Evolutionary conservation across 139 green algal species (phyloP).

Genomic region (Chlorella sp.): DNA sequence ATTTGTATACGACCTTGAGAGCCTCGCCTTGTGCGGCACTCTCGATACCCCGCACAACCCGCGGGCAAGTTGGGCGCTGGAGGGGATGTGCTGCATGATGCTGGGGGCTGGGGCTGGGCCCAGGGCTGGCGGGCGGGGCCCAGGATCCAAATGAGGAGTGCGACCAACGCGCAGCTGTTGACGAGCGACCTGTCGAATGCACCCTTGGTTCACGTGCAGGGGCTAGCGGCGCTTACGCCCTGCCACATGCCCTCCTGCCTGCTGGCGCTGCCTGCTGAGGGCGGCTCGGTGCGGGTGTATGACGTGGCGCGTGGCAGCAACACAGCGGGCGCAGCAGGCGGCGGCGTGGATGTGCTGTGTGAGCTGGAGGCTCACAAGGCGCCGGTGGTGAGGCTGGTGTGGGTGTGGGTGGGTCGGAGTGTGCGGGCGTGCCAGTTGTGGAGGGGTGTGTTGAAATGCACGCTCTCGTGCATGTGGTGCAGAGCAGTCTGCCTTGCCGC

Average conservation of each 20-base stretch:
- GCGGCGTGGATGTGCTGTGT: conserved; percentile 60
- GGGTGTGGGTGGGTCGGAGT: background rate
- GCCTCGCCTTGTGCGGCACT: conserved; percentile 55
- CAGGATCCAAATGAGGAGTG: too few species aligned
- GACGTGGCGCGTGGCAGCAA: conserved; percentile 41
- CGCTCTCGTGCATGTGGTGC: too few species aligned
- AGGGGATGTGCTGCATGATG: background rate
- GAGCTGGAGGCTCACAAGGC: conserved; percentile 80
- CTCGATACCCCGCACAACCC: conserved; percentile 60
- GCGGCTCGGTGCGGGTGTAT: conserved; percentile 65
- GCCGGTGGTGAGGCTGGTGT: conserved; percentile 44
- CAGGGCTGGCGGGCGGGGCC: too few species aligned
- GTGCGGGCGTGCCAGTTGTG: background rate
- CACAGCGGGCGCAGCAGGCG: background rate
- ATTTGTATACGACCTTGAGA: conserved; percentile 65
- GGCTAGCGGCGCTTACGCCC: conserved; percentile 61
- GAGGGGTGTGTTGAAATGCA: too few species aligned
- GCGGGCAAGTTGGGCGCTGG: conserved; percentile 1
- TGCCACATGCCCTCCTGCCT: conserved; percentile 51
- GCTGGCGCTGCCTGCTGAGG: conserved; percentile 72
- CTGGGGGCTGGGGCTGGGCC: background rate
- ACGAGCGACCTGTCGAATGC: too few species aligned
- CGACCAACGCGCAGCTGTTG: too few species aligned
- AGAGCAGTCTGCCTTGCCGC: too few species aligned
- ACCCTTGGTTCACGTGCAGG: too few species aligned